These are phyloP conservation scores for Amanita pseudoporphyria DNA, from an alignment of 768 basidiomycete species.

Conservation along the genomic window DNA sequence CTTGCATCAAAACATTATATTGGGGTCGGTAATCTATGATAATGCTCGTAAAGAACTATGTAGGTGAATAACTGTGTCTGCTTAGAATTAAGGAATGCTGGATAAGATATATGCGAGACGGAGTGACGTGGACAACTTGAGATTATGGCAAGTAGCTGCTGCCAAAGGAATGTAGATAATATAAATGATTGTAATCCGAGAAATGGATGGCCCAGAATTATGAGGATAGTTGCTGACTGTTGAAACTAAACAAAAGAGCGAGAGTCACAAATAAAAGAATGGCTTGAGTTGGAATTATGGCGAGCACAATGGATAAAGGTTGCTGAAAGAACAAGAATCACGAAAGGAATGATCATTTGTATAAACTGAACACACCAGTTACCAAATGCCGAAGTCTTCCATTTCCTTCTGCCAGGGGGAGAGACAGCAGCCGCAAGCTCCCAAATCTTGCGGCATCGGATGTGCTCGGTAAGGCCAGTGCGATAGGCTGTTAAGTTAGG, in stretches of 20 bases:
- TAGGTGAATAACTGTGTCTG: background rate
- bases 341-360: background rate
- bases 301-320: background rate
- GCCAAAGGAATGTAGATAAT: background rate
- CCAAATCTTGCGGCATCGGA: background rate
- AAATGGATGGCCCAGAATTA: background rate
- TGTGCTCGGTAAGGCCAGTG: background rate
- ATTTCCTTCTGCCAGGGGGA: background rate
- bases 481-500: constrained; percentile 1
- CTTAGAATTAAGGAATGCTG: background rate
- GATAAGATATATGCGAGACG: background rate
- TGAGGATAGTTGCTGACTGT: background rate
- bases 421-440: background rate
- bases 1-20: too few species aligned
- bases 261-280: background rate
- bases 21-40: too few species aligned
- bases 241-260: background rate
- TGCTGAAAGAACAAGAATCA: background rate
- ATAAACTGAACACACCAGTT: background rate
- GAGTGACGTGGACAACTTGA: background rate
- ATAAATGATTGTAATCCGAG: background rate
- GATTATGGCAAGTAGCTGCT: background rate
- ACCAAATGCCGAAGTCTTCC: background rate
- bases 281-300: background rate
- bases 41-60: background rate